These are phyloP conservation scores for Boletus subluridellus DNA, from an alignment of 1,284 basidiomycete species.

Conservation along the genomic window DNA sequence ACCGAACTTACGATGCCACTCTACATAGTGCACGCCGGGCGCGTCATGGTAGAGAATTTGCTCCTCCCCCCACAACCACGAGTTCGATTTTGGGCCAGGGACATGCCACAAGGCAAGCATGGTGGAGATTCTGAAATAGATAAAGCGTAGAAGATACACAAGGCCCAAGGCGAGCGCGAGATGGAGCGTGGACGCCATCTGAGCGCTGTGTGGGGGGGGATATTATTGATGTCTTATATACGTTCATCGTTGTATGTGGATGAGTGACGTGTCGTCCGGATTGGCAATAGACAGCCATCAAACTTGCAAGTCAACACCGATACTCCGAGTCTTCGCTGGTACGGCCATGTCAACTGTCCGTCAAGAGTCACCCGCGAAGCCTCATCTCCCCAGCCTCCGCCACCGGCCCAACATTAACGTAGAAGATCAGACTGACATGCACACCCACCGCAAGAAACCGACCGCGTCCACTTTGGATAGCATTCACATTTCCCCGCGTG, in stretches of 20 bases:
- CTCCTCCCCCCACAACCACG: slow-evolving; percentile 57
- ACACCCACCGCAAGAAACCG: slow-evolving; percentile 26
- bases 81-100: slow-evolving; percentile 46
- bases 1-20: slow-evolving; percentile 52
- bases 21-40: slow-evolving; percentile 48
- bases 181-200: slow-evolving; percentile 17
- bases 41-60: slow-evolving; percentile 46
- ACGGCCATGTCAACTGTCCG: slow-evolving; percentile 32
- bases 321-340: not conserved
- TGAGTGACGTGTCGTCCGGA: slow-evolving; percentile 15
- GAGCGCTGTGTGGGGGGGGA: not conserved
- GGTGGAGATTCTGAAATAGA: slow-evolving; percentile 28
- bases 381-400: slow-evolving; percentile 28
- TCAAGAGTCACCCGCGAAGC: slow-evolving; percentile 28
- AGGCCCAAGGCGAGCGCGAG: slow-evolving; percentile 18
- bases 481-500: slow-evolving; percentile 63
- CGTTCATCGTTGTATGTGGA: not conserved
- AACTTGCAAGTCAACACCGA: slow-evolving; percentile 13
- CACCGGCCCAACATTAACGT: slow-evolving; percentile 30
- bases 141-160: slow-evolving; percentile 16
- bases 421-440: slow-evolving; percentile 41
- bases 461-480: slow-evolving; percentile 56
- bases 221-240: slow-evolving; percentile 13
- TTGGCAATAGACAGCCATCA: slow-evolving; percentile 6
- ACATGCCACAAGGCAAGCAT: slow-evolving; percentile 39